These are phyloP conservation scores for Leccinum insigne DNA, from an alignment of 1,284 basidiomycete species.

Conservation along the genomic window DNA sequence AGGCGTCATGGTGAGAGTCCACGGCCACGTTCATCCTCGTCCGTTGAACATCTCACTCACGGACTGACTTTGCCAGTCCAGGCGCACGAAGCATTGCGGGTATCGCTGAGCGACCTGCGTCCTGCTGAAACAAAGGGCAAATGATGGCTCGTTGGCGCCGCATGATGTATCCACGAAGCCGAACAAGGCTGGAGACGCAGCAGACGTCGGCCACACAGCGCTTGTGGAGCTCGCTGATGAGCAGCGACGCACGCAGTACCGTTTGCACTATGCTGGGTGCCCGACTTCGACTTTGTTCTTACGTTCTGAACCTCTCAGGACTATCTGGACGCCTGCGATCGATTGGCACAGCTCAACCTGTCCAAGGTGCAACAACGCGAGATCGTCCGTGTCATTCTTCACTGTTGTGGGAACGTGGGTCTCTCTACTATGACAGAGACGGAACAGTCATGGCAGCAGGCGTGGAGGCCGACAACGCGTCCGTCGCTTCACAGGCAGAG, in stretches of 20 bases:
- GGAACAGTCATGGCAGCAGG: too few relatives aligned
- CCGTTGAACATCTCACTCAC: too few relatives aligned
- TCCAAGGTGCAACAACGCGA: too few relatives aligned
- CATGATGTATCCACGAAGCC: conserved; percentile 52
- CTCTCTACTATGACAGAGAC: too few relatives aligned
- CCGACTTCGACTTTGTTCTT: not conserved
- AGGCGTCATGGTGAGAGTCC: too few relatives aligned
- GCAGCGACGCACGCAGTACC: conserved; percentile 70
- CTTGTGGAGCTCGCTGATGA: conserved; percentile 92
- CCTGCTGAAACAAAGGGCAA: conserved; percentile 88
- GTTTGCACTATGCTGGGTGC: not conserved
- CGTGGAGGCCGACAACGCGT: too few relatives aligned
- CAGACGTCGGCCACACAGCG: conserved; percentile 42
- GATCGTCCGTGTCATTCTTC: too few relatives aligned
- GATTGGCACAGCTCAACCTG: too few relatives aligned
- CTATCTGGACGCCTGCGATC: too few relatives aligned
- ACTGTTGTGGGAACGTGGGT: too few relatives aligned
- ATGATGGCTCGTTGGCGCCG: conserved; percentile 99
- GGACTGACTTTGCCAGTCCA: conserved; percentile 50
- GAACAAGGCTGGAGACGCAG: not conserved
- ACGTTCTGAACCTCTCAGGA: conserved; percentile 45
- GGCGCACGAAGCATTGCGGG: conserved; percentile 82
- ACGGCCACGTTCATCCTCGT: too few relatives aligned
- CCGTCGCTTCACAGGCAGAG: too few relatives aligned
- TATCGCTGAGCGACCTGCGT: conserved; percentile 84